Evolutionary conservation across 139 green algal species (phyloP).

Genomic region (Pleodorina starrii): DNA sequence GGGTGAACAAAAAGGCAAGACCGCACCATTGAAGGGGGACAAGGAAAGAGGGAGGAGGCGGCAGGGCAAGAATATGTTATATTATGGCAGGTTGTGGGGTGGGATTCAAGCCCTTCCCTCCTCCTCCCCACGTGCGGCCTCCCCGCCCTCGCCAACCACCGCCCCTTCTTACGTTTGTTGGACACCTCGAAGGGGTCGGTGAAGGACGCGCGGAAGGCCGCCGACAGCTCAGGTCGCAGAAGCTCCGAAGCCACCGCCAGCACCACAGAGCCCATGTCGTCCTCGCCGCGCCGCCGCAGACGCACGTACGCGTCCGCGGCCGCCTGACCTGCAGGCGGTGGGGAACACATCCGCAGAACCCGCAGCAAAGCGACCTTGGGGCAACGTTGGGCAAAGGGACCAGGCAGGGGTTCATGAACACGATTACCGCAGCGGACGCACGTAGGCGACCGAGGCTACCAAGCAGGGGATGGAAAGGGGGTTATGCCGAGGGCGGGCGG

Average conservation of each 20-base stretch:
- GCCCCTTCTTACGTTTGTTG: slow-evolving; percentile 21
- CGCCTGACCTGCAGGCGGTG: slow-evolving; percentile 7
- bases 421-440: too few relatives aligned
- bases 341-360: too few relatives aligned
- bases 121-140: neutral
- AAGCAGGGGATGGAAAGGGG: too few relatives aligned
- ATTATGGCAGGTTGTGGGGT: neutral
- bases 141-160: neutral
- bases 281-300: slow-evolving; percentile 1
- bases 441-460: too few relatives aligned
- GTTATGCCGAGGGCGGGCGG: too few relatives aligned
- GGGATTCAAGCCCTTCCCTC: neutral
- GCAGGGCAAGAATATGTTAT: neutral
- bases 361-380: too few relatives aligned
- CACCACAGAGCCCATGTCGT: slow-evolving; percentile 35
- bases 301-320: slow-evolving; percentile 27
- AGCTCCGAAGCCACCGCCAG: slow-evolving; percentile 38
- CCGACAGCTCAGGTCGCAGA: neutral
- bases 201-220: slow-evolving; percentile 45
- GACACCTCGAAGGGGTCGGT: slow-evolving; percentile 46
- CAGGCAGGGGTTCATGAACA: too few relatives aligned
- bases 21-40: neutral
- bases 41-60: neutral
- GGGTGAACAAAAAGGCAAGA: neutral
- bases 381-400: too few relatives aligned